Percentiles rank a stretch among this genome's conserved stretches.
Evolutionary conservation across 2,329 filamentous ascomycete genomes (phyloP).

Genomic region (Dactylellina sp.): DNA sequence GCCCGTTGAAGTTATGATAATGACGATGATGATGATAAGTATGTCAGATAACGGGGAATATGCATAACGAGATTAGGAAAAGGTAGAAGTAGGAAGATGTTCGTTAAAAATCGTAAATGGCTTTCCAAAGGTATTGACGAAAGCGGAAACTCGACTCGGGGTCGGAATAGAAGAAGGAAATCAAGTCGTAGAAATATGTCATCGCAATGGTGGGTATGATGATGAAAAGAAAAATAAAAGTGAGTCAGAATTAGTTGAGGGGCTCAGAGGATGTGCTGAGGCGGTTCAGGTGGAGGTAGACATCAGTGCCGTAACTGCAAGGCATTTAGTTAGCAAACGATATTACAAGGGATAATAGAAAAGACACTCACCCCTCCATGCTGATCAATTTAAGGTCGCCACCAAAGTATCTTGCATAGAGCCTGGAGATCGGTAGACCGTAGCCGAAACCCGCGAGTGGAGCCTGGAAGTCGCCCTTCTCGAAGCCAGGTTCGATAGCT

Average conservation of each 20-base stretch:
- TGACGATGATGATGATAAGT: not conserved
- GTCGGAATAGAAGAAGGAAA: not conserved
- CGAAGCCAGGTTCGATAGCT: constrained; percentile 94
- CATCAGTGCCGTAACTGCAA: constrained; percentile 91
- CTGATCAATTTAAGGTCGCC: constrained; percentile 97
- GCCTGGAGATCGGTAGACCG: constrained; percentile 88
- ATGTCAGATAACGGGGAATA: not conserved
- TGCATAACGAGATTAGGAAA: constrained; percentile 36
- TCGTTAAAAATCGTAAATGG: constrained; percentile 10
- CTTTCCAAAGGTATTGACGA: not conserved
- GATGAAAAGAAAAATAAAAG: not conserved
- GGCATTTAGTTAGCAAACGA: constrained; percentile 40
- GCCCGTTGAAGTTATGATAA: constrained; percentile 18
- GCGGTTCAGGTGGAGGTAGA: constrained; percentile 96
- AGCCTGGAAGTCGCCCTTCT: constrained; percentile 99
- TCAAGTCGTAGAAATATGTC: not conserved
- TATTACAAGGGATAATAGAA: not conserved
- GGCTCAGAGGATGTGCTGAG: constrained; percentile 95
- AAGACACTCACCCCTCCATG: constrained; percentile 88
- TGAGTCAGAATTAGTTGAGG: constrained; percentile 65
- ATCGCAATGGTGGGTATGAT: not conserved
- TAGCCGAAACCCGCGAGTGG: constrained; percentile 99
- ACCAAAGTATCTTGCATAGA: constrained; percentile 97
- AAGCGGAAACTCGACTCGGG: not conserved
- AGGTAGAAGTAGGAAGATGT: constrained; percentile 4